These are phyloP conservation scores for Lentinus tigrinus DNA, from an alignment of 768 basidiomycete species.

Conservation along the genomic window DNA sequence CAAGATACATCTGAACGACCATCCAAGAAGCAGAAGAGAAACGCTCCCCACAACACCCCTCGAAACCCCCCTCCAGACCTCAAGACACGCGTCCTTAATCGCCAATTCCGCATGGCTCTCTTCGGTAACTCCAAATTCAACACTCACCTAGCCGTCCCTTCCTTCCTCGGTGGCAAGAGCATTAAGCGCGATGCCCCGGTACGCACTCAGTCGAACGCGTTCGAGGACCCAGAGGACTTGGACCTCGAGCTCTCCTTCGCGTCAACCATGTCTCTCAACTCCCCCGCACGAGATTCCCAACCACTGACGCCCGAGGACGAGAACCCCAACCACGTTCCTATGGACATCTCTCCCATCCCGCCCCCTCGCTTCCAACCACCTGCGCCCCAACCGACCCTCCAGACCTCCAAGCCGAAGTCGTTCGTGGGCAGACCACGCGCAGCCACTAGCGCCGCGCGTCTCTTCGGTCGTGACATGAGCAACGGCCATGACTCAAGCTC, in stretches of 20 bases:
- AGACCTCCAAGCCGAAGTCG: constrained; percentile 28
- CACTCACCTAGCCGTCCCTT: constrained; percentile 35
- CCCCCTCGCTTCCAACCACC: constrained; percentile 31
- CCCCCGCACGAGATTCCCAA: constrained; percentile 53
- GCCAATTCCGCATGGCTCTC: constrained; percentile 19
- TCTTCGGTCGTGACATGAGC: constrained; percentile 76
- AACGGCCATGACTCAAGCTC: constrained; percentile 38
- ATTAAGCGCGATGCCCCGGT: constrained; percentile 40
- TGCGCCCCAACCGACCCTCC: constrained; percentile 6
- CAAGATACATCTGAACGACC: constrained; percentile 37
- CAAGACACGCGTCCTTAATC: constrained; percentile 28
- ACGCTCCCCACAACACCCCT: too few species aligned
- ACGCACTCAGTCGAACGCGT: constrained; percentile 59
- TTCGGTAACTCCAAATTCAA: constrained; percentile 14
- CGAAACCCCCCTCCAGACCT: constrained; percentile 20
- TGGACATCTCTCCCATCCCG: constrained; percentile 77
- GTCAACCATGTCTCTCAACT: constrained; percentile 77
- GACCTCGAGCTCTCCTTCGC: constrained; percentile 83
- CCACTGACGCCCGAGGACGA: constrained; percentile 48
- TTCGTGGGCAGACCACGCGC: constrained; percentile 54
- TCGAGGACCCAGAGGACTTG: constrained; percentile 72
- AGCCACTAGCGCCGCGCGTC: constrained; percentile 60
- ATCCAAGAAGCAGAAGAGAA: constrained; percentile 48
- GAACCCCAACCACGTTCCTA: constrained; percentile 50
- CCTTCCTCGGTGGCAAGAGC: constrained; percentile 48